Evolutionary conservation across 176 grass and related monocot genomes (phyloP).

Genomic region (Aegilops umbellulata): DNA sequence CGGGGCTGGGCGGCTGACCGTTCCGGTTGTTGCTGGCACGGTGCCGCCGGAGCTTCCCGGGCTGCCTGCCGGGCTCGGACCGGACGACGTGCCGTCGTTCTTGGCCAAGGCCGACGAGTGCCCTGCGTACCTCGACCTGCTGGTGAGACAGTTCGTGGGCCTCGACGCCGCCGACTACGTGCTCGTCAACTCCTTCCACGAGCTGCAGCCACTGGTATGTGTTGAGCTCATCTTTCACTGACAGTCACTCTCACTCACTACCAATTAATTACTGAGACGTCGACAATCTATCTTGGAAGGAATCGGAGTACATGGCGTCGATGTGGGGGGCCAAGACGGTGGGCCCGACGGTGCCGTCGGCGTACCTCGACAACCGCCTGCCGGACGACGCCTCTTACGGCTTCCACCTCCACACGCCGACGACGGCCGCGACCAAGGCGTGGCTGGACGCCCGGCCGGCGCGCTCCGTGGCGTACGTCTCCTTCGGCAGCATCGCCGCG

Average conservation of each 20-base stretch:
- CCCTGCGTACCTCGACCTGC: constrained; percentile 23
- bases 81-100: constrained; percentile 53
- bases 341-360: constrained; percentile 30
- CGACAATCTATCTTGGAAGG: not conserved
- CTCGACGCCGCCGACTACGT: constrained; percentile 53
- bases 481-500: constrained; percentile 59
- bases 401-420: constrained; percentile 38
- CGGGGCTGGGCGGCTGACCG: constrained; percentile 21
- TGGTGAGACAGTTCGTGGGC: constrained; percentile 48
- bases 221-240: not conserved
- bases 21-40: not conserved
- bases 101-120: not conserved
- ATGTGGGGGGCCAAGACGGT: constrained; percentile 28
- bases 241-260: not conserved
- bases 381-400: constrained; percentile 49
- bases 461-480: constrained; percentile 51
- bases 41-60: constrained; percentile 37
- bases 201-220: constrained; percentile 57
- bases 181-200: constrained; percentile 70
- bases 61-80: constrained; percentile 25
- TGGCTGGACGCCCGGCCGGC: constrained; percentile 29
- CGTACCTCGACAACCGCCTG: constrained; percentile 36
- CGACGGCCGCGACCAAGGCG: not conserved
- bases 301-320: constrained; percentile 30
- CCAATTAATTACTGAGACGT: not conserved